Evolutionary conservation across 202 grass and related monocot species (phyloP).

Genomic region (Alloteropsis angusta): DNA sequence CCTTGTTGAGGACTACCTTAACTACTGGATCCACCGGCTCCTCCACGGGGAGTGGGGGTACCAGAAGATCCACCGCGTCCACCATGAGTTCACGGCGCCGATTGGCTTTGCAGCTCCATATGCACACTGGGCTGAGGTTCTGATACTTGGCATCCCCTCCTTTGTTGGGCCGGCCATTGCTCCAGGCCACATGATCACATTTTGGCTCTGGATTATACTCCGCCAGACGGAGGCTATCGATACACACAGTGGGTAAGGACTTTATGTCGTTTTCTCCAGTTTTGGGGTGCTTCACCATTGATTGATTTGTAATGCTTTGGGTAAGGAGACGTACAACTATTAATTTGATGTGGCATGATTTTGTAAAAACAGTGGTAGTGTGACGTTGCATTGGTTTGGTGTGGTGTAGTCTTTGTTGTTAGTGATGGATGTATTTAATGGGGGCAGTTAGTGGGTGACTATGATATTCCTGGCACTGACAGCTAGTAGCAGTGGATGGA

Average conservation of each 20-base stretch:
- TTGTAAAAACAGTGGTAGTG: not conserved
- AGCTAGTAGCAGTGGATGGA: not conserved
- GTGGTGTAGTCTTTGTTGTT: not conserved
- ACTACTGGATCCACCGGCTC: conserved; percentile 90
- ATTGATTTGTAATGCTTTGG: not conserved
- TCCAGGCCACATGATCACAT: conserved; percentile 84
- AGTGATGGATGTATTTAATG: not conserved
- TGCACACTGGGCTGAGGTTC: conserved; percentile 89
- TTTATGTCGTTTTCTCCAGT: not conserved
- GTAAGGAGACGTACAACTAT: not conserved
- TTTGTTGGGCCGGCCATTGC: conserved; percentile 62
- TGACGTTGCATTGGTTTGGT: not conserved
- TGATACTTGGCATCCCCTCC: conserved; percentile 77
- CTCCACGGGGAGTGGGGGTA: conserved; percentile 86
- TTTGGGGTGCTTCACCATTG: not conserved
- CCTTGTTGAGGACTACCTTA: conserved; percentile 82
- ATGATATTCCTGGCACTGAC: not conserved
- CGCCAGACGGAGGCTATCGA: conserved; percentile 91
- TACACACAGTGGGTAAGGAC: conserved; percentile 74
- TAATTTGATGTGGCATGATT: not conserved
- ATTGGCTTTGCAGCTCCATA: conserved; percentile 88
- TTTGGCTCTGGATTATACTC: conserved; percentile 85
- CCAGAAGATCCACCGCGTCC: conserved; percentile 73
- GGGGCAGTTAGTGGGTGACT: not conserved
- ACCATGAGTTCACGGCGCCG: conserved; percentile 89